A percentile compares a stretch with the other conserved stretches of the same genome.
Conservation (phyloP, 2,329 filamentous ascomycete species). For the Periglandula ipomoeae region DNA sequence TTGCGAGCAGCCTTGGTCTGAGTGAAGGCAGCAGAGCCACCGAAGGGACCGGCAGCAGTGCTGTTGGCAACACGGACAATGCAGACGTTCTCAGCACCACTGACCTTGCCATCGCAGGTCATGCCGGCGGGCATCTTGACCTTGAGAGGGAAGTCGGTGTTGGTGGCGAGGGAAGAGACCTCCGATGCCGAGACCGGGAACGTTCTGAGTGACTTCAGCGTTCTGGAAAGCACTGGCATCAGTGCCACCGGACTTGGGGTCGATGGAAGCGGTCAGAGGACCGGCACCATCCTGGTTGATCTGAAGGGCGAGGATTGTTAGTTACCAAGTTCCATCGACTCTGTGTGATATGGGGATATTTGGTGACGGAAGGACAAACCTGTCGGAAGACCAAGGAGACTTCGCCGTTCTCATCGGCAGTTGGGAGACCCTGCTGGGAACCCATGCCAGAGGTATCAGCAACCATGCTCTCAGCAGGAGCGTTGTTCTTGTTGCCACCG, state of each 20-base stretch:
- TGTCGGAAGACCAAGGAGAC: constrained; percentile 55
- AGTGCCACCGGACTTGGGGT: constrained; percentile 53
- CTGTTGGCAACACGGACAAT: constrained; percentile 55
- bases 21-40: constrained; percentile 57
- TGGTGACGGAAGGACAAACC: constrained; percentile 15
- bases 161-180: constrained; percentile 49
- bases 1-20: constrained; percentile 49
- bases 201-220: constrained; percentile 49
- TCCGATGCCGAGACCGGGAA: constrained; percentile 45
- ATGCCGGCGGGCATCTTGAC: constrained; percentile 58
- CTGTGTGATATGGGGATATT: not conserved
- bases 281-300: constrained; percentile 65
- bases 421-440: constrained; percentile 46
- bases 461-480: constrained; percentile 40
- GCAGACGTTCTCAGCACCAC: constrained; percentile 54
- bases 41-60: constrained; percentile 55
- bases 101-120: constrained; percentile 53
- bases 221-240: constrained; percentile 50
- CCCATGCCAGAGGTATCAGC: constrained; percentile 45
- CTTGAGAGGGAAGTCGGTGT: constrained; percentile 55
- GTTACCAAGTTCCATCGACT: too few relatives aligned
- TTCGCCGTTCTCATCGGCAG: constrained; percentile 48
- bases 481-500: constrained; percentile 30
- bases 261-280: constrained; percentile 49
- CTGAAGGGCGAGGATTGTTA: constrained; percentile 26